These are phyloP conservation scores for Lumnitzera racemosa DNA, from an alignment of 345 rosid species.

Conservation along the genomic window DNA sequence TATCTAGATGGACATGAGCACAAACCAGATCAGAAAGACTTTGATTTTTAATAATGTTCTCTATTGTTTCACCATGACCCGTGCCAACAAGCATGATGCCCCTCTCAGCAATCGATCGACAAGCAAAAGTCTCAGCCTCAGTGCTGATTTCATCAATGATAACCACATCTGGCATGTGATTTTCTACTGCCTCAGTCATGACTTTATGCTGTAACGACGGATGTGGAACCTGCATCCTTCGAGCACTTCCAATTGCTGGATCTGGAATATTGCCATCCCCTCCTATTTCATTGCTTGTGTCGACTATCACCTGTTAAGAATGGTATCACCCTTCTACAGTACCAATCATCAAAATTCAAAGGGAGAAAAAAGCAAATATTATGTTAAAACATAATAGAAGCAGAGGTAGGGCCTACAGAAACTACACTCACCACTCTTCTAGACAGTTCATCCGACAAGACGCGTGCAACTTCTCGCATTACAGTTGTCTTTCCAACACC, in stretches of 20 bases:
- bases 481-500: constrained; percentile 78
- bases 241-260: constrained; percentile 64
- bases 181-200: constrained; percentile 73
- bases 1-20: background rate
- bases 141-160: constrained; percentile 67
- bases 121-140: constrained; percentile 59
- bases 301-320: constrained; percentile 44
- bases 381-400: too few relatives aligned
- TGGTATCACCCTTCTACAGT: background rate
- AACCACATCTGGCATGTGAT: constrained; percentile 74
- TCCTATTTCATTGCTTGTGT: constrained; percentile 76
- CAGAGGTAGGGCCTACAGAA: background rate
- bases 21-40: constrained; percentile 53
- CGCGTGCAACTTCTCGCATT: constrained; percentile 59
- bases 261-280: constrained; percentile 75
- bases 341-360: too few relatives aligned
- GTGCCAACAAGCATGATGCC: constrained; percentile 65
- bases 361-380: too few relatives aligned
- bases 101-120: constrained; percentile 59
- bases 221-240: constrained; percentile 72
- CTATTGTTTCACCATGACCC: constrained; percentile 62
- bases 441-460: constrained; percentile 51
- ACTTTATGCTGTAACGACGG: constrained; percentile 59
- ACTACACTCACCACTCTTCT: constrained; percentile 51
- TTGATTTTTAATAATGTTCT: constrained; percentile 52